Conservation (phyloP, 495 filamentous ascomycete genomes). For the Aspergillus ostianus region DNA sequence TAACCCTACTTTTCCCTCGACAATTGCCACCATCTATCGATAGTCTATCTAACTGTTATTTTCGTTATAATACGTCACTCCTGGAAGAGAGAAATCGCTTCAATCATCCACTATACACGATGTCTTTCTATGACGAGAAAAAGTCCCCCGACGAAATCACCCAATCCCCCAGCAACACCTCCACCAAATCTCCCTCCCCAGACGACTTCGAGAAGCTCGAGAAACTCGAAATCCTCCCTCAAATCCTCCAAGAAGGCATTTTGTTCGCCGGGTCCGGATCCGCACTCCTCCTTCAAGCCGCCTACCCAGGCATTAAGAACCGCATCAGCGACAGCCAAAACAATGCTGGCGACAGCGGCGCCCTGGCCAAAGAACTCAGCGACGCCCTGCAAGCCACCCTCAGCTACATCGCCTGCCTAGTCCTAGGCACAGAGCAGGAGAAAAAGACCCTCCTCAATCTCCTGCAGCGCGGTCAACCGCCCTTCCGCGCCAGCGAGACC, state of each 20-base stretch:
- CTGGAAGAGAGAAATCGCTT: neutral
- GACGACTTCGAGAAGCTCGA: constrained; percentile 36
- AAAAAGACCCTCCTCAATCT: constrained; percentile 33
- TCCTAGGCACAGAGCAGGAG: constrained; percentile 37
- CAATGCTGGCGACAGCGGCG: constrained; percentile 15
- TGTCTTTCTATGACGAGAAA: constrained; percentile 17
- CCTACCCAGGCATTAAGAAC: constrained; percentile 31
- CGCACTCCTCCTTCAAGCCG: constrained; percentile 41
- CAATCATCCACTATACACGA: constrained; percentile 3
- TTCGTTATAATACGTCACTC: neutral
- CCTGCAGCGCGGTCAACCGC: constrained; percentile 24
- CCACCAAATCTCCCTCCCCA: constrained; percentile 17
- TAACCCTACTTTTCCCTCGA: neutral
- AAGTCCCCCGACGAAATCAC: constrained; percentile 22
- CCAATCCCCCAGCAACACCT: constrained; percentile 10
- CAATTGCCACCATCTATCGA: neutral
- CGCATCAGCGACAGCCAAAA: constrained; percentile 17
- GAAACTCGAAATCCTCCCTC: constrained; percentile 35
- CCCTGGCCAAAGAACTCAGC: constrained; percentile 34
- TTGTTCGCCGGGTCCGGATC: constrained; percentile 39
- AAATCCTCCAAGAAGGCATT: constrained; percentile 43
- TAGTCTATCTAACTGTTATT: neutral
- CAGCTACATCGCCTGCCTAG: constrained; percentile 40
- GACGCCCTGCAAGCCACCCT: constrained; percentile 34
- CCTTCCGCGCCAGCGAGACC: constrained; percentile 24